Base-by-base conservation (phyloP, 208 protist species). In the Trypanosoma lewisi region DNA sequence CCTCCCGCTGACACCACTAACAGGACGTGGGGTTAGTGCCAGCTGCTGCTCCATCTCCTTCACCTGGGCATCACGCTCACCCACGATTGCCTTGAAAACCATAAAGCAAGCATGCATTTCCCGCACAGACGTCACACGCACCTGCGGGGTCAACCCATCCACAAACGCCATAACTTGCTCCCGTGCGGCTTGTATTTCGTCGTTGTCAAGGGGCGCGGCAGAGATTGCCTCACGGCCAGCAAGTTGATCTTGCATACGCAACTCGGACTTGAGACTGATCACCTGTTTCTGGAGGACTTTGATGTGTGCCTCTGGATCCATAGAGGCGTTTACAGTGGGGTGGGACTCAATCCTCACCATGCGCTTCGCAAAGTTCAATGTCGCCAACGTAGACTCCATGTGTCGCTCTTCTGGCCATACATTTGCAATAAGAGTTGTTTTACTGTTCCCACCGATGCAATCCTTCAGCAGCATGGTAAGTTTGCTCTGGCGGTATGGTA, bases 241-340 rank as follows among this genome's bases (percentile, higher is more conserved):
- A 28, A 98, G 67, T 44, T 96, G 85, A 66, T 93, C 77, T 66
- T 97, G 92, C 83, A 98, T 87, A 0, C 91, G 89, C 55, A 98
- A 68, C 66, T 97, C 95, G 39, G 82, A 62, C 58, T 93, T 91
- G 36, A 98, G 75, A 25, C 90, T 80, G 19, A 54, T 48, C 19
- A 98, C 79, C 62, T 98, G 83, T 6, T 81, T 76, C 64, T 93
- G 80, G 50, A 95, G 77, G 56, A 85, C 67, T 16, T 77, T 78
- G n/a, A 93, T 82, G 23, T 86, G 77, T 27, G 63, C 68, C n/a
- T 67, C 77, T 12, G 88, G 59, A 70, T 97, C 91, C 49, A 79
- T 56, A 21, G 62, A 41, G 25, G 83, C 73, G 67, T 97, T 87
- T 21, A 85, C 73, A 2, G 42, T 30, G 1, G 87, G 75, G 8